These are phyloP conservation scores for Tricholoma sp. DNA, from an alignment of 768 basidiomycete genomes.

Conservation along the genomic window DNA sequence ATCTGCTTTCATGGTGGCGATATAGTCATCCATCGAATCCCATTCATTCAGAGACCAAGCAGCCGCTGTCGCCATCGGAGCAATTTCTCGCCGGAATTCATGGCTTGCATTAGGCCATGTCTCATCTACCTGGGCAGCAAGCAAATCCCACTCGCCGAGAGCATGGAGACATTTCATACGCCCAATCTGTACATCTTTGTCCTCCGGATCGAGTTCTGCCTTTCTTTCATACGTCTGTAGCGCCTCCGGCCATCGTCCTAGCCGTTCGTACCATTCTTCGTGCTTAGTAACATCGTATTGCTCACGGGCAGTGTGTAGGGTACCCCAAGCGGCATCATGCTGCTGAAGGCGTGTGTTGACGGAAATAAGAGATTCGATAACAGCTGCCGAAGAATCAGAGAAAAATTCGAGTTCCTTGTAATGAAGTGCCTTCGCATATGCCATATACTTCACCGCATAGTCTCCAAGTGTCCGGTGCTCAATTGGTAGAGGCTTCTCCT, in stretches of 20 bases:
- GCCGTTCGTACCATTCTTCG: conserved; percentile 97
- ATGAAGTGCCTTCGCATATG: conserved; percentile 95
- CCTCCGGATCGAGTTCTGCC: conserved; percentile 66
- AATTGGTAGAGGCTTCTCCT: conserved; percentile 92
- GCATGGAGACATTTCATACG: conserved; percentile 96
- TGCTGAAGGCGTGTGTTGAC: conserved; percentile 97
- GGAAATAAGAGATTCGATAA: conserved; percentile 91
- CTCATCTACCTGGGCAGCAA: conserved; percentile 81
- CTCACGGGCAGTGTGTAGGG: conserved; percentile 82
- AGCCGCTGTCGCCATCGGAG: conserved; percentile 95
- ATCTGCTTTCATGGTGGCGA: conserved; percentile 86
- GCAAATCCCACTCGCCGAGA: conserved; percentile 94
- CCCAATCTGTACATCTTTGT: conserved; percentile 77
- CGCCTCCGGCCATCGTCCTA: conserved; percentile 95
- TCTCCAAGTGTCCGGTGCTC: conserved; percentile 91
- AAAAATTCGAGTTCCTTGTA: conserved; percentile 99
- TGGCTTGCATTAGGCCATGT: conserved; percentile 80
- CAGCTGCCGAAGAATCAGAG: conserved; percentile 81
- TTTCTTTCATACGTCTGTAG: conserved; percentile 80
- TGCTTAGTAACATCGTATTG: conserved; percentile 89
- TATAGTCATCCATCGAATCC: conserved; percentile 98
- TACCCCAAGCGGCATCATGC: conserved; percentile 97
- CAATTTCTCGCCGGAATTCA: conserved; percentile 86
- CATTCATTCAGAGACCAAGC: conserved; percentile 97
- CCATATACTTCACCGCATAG: conserved; percentile 89